phyloP scores from a whole-genome alignment of 495 filamentous ascomycete species.

The Xylaria acuta region DNA sequence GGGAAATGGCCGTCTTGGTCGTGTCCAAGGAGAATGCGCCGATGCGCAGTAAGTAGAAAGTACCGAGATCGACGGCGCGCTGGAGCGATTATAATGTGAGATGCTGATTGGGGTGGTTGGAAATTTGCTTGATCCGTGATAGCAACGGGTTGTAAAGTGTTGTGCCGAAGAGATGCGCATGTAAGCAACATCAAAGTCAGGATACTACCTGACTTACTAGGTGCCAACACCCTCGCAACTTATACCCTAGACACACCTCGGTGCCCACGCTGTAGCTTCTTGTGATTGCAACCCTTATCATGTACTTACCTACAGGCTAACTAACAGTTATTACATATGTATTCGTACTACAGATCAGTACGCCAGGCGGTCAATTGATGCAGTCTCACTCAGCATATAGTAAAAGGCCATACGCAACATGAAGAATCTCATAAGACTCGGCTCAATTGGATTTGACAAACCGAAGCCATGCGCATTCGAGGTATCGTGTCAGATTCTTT shows the following conservation, averaged over 20 bases:
- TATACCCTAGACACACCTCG: background rate
- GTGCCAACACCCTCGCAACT: background rate
- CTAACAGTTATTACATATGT: background rate
- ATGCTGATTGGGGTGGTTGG: background rate
- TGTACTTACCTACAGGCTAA: background rate
- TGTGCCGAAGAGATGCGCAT: background rate
- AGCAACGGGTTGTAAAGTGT: background rate
- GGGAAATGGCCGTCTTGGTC: background rate
- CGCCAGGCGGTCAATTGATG: background rate
- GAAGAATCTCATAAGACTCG: background rate
- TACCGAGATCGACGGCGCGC: background rate
- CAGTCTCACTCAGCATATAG: background rate
- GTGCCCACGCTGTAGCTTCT: background rate
- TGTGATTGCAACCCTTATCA: background rate
- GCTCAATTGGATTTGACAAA: background rate
- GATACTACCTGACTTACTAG: background rate
- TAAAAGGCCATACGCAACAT: background rate
- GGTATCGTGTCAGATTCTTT: background rate
- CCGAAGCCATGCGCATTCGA: background rate
- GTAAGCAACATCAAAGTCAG: background rate
- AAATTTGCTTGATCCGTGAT: background rate
- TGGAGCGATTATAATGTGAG: background rate
- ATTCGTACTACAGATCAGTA: background rate
- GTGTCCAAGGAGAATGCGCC: background rate
- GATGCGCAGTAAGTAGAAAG: slow-evolving; percentile 5